Percentiles rank a stretch among this genome's conserved stretches.
Evolutionary conservation across 192 early-diverging fungal species (phyloP).

Genomic region (Lobulomyces angularis): DNA sequence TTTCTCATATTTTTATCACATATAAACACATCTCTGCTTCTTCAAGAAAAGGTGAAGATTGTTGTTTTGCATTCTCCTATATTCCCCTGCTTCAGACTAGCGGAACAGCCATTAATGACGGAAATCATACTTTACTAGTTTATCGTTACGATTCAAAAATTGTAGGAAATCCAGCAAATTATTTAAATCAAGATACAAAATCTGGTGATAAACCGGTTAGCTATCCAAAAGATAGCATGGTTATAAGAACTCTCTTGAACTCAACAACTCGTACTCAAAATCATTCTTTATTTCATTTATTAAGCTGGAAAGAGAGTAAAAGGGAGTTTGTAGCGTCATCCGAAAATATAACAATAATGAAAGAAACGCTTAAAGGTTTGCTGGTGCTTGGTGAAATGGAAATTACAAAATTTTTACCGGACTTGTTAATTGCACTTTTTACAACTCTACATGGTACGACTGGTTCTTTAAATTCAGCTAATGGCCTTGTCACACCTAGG

Average conservation of each 20-base stretch:
- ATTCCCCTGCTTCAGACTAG: constrained; percentile 37
- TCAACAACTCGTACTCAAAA: constrained; percentile 58
- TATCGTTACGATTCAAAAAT: constrained; percentile 45
- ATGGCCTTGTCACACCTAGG: constrained; percentile 5
- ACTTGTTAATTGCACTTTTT: constrained; percentile 52
- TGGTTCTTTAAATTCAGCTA: constrained; percentile 16
- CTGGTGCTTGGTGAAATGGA: constrained; percentile 51
- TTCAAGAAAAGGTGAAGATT: constrained; percentile 19
- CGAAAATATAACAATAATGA: no score
- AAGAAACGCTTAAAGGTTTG: constrained; percentile 32
- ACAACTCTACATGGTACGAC: no score
- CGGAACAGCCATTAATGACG: constrained; percentile 44
- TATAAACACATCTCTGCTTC: constrained; percentile 30
- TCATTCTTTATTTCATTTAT: constrained; percentile 42
- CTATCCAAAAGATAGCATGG: constrained; percentile 40
- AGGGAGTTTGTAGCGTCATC: no score
- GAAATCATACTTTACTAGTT: constrained; percentile 36
- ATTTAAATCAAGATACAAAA: background rate
- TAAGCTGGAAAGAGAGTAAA: constrained; percentile 51
- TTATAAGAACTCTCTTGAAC: constrained; percentile 43
- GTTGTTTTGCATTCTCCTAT: constrained; percentile 49
- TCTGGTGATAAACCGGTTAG: background rate
- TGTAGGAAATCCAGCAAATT: background rate
- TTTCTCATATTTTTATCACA: constrained; percentile 45
- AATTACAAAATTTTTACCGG: constrained; percentile 53